These are phyloP conservation scores for Prunus persica DNA, from an alignment of 306 rosid species.

Conservation along the genomic window DNA sequence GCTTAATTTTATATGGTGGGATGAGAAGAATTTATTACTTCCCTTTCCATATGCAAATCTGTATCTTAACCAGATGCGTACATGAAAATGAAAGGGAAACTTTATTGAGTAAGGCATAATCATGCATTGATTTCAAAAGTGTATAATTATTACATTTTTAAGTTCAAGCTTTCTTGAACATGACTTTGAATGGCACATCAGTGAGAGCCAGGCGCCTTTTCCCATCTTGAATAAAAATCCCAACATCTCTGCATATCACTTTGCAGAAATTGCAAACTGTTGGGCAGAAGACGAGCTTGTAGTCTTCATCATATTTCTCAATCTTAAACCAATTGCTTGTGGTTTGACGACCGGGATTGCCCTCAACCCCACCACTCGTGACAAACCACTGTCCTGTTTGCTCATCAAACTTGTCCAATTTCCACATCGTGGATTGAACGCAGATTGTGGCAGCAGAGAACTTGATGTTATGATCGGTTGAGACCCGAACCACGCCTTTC, in stretches of 20 bases:
- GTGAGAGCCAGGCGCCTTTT: conserved; percentile 37
- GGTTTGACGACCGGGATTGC: conserved; percentile 47
- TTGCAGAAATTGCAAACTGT: conserved; percentile 46
- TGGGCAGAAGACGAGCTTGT: conserved; percentile 56
- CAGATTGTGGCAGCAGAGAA: conserved; percentile 27
- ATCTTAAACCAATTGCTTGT: conserved; percentile 60
- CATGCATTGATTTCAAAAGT: background rate
- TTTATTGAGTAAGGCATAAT: background rate
- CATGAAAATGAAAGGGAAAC: no score
- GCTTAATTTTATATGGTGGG: no score
- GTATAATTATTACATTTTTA: background rate
- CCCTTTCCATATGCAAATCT: no score
- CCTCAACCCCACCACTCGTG: conserved; percentile 45
- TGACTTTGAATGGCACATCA: conserved; percentile 28
- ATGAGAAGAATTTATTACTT: no score
- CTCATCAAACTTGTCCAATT: conserved; percentile 35
- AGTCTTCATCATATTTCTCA: conserved; percentile 35
- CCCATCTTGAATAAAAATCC: conserved; percentile 26
- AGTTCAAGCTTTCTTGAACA: conserved; percentile 37
- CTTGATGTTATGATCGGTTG: conserved; percentile 49
- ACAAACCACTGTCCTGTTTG: conserved; percentile 40
- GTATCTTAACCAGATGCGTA: no score
- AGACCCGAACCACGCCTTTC: conserved; percentile 35
- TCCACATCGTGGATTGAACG: conserved; percentile 43
- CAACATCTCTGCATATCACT: conserved; percentile 44